Evolutionary conservation across 2,329 filamentous ascomycete genomes (phyloP).

Genomic region (Calonectria pauciramosa): DNA sequence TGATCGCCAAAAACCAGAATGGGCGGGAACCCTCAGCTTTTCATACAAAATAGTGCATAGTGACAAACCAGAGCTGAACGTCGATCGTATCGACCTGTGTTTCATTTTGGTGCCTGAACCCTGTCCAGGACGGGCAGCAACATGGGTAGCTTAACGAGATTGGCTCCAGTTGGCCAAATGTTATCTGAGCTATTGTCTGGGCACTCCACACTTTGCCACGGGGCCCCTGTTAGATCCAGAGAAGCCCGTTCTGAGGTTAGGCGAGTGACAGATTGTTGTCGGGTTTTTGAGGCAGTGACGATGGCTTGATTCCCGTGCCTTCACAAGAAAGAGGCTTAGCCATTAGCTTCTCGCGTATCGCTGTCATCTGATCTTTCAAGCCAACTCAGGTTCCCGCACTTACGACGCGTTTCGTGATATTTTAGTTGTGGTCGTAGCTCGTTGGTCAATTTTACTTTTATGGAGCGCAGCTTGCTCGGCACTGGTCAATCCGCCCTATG

Average conservation of each 20-base stretch:
- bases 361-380: not conserved
- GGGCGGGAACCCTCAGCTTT: not conserved
- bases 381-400: not conserved
- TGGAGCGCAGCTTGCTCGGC: not conserved
- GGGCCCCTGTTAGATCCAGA: not conserved
- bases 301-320: not conserved
- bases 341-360: not conserved
- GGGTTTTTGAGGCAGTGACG: not conserved
- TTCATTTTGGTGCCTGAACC: not conserved
- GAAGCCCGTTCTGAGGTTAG: not conserved
- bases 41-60: slow-evolving; percentile 1
- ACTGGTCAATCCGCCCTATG: not conserved
- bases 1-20: not conserved
- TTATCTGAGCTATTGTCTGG: not conserved
- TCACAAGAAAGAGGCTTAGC: not conserved
- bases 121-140: not conserved
- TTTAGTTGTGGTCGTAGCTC: not conserved
- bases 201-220: not conserved
- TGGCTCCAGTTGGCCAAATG: not conserved
- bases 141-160: slow-evolving; percentile 6
- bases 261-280: not conserved
- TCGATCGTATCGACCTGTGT: not conserved
- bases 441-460: not conserved
- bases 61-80: not conserved
- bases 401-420: too few relatives aligned